Conservation (phyloP, 257 asterid species). For the Solanum tacnaense region DNA sequence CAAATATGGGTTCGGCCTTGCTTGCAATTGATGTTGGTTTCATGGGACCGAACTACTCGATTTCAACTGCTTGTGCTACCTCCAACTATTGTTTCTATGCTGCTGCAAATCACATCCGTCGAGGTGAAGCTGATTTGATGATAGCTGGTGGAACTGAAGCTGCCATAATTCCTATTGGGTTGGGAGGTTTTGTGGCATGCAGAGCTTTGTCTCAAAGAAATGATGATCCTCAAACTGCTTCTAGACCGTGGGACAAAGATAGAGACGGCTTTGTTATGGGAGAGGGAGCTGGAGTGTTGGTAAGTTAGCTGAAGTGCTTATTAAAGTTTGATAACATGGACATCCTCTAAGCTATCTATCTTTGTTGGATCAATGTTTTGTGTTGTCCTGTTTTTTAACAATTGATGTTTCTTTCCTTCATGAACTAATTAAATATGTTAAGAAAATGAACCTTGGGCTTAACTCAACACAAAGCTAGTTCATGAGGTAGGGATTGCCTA, state of each 20-base stretch:
- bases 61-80: slow-evolving; percentile 96
- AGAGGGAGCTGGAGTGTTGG: slow-evolving; percentile 91
- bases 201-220: slow-evolving; percentile 94
- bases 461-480: neutral
- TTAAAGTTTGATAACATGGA: neutral
- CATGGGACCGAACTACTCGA: slow-evolving; percentile 93
- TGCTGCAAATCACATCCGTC: slow-evolving; percentile 90
- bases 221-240: slow-evolving; percentile 79
- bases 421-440: neutral
- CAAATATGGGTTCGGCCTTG: slow-evolving; percentile 93
- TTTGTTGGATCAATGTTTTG: neutral
- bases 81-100: slow-evolving; percentile 91
- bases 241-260: slow-evolving; percentile 86
- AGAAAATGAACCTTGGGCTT: neutral
- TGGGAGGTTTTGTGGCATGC: slow-evolving; percentile 96
- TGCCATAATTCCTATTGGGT: slow-evolving; percentile 81
- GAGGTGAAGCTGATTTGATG: slow-evolving; percentile 98
- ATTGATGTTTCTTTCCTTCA: neutral
- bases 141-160: slow-evolving; percentile 94
- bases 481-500: neutral
- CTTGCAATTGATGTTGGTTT: slow-evolving; percentile 88
- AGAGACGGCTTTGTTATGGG: slow-evolving; percentile 95
- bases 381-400: neutral
- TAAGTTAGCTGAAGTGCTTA: slow-evolving; percentile 15
- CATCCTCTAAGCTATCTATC: neutral